Evolutionary conservation across 2,329 filamentous ascomycete genomes (phyloP).

Genomic region (Nothophoma quercina): DNA sequence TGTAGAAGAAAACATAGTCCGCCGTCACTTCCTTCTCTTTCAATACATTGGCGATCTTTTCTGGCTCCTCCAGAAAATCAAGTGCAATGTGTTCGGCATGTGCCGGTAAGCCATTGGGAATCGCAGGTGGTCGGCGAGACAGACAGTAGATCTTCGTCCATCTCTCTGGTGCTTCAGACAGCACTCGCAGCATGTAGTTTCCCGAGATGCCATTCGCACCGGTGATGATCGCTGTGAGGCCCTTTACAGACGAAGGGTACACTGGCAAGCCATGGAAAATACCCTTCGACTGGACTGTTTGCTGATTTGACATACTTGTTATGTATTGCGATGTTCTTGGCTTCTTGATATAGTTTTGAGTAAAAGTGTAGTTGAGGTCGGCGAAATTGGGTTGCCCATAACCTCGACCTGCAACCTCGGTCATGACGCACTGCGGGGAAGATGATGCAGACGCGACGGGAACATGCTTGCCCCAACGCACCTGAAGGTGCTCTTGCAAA

Average conservation of each 20-base stretch:
- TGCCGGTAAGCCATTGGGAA: constrained; percentile 41
- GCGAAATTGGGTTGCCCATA: too few species aligned
- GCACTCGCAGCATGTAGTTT: constrained; percentile 59
- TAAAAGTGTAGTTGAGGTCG: too few species aligned
- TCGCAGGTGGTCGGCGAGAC: constrained; percentile 56
- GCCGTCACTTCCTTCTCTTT: constrained; percentile 45
- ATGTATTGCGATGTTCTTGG: too few species aligned
- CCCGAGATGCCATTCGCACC: constrained; percentile 64
- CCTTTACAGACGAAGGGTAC: constrained; percentile 52
- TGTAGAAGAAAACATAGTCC: constrained; percentile 63
- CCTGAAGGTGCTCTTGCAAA: not conserved
- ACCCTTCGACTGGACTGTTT: constrained; percentile 43
- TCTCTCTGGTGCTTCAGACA: constrained; percentile 56
- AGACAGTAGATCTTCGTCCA: constrained; percentile 63
- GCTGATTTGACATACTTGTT: constrained; percentile 31
- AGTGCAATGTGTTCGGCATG: constrained; percentile 55
- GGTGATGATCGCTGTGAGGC: constrained; percentile 60
- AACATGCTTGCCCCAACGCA: not conserved
- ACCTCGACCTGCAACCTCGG: constrained; percentile 17
- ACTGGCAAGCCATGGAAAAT: constrained; percentile 61
- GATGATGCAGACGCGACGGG: not conserved
- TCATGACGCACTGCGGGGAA: constrained; percentile 32
- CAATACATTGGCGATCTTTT: constrained; percentile 48
- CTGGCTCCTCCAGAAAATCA: constrained; percentile 50
- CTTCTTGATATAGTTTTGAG: too few species aligned